These are phyloP conservation scores for Sporothrix dimorphospora DNA, from an alignment of 2,329 filamentous ascomycete species.

Conservation along the genomic window DNA sequence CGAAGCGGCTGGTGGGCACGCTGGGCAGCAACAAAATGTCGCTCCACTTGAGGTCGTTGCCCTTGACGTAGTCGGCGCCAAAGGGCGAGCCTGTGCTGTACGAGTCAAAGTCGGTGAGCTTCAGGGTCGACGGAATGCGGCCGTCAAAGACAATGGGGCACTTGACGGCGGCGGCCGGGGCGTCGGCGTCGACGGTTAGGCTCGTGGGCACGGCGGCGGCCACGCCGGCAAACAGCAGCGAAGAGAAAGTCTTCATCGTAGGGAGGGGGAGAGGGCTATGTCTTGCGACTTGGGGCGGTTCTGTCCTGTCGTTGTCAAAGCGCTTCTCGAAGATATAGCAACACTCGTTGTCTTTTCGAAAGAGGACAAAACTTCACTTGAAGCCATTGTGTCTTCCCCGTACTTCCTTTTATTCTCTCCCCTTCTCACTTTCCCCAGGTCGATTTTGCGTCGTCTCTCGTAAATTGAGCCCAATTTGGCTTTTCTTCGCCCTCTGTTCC, in stretches of 20 bases:
- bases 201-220: conserved; percentile 17
- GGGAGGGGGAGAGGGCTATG: not conserved
- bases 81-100: conserved; percentile 40
- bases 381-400: conserved; percentile 1
- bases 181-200: not conserved
- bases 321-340: not conserved
- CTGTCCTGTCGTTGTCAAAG: not conserved
- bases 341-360: not conserved
- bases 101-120: conserved; percentile 41
- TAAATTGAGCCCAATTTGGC: conserved; percentile 22
- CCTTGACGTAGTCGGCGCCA: conserved; percentile 45
- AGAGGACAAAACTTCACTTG: not conserved
- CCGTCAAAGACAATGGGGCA: conserved; percentile 47
- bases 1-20: conserved; percentile 43
- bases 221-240: conserved; percentile 21
- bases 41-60: conserved; percentile 42
- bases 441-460: not conserved
- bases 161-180: conserved; percentile 26
- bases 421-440: not conserved
- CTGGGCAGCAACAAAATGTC: conserved; percentile 43
- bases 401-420: not conserved
- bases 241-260: conserved; percentile 14
- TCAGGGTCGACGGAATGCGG: conserved; percentile 38
- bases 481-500: conserved; percentile 2
- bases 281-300: not conserved